Conservation (phyloP, 2,329 filamentous ascomycete genomes). For the Diaporthe australafricana region DNA sequence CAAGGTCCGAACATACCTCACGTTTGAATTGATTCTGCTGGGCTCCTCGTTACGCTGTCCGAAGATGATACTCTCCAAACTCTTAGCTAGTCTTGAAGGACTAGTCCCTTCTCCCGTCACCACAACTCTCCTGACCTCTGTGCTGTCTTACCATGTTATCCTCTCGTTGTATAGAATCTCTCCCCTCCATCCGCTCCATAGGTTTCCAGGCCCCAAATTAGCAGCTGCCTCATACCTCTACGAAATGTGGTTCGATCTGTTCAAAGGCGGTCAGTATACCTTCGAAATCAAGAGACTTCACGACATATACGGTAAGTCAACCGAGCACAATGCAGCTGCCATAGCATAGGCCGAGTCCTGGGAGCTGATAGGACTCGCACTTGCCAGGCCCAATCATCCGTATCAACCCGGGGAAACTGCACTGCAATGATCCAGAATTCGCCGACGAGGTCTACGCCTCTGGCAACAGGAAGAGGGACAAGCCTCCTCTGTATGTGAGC, state of each 20-base stretch:
- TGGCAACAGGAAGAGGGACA: background rate
- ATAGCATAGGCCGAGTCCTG: background rate
- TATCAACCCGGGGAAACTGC: background rate
- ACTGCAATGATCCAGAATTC: constrained; percentile 10
- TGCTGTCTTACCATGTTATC: constrained; percentile 34
- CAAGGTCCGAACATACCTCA: background rate
- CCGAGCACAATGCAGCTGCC: background rate
- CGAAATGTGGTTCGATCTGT: constrained; percentile 53
- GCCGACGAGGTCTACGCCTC: constrained; percentile 6
- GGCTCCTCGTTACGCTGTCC: background rate
- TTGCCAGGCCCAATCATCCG: constrained; percentile 1
- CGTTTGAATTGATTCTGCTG: background rate
- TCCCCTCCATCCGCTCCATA: constrained; percentile 51
- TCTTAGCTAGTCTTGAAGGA: background rate
- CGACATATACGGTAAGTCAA: constrained; percentile 48
- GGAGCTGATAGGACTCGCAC: background rate
- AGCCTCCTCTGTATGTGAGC: constrained; percentile 1
- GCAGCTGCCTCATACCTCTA: constrained; percentile 51
- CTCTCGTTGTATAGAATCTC: constrained; percentile 52
- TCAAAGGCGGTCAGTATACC: constrained; percentile 50
- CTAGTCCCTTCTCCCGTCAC: background rate
- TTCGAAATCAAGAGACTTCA: constrained; percentile 51
- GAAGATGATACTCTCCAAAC: background rate
- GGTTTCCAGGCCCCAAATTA: constrained; percentile 52
- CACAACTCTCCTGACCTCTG: background rate